Conservation (phyloP, 2,329 filamentous ascomycete genomes). For the Alternaria triticina region DNA sequence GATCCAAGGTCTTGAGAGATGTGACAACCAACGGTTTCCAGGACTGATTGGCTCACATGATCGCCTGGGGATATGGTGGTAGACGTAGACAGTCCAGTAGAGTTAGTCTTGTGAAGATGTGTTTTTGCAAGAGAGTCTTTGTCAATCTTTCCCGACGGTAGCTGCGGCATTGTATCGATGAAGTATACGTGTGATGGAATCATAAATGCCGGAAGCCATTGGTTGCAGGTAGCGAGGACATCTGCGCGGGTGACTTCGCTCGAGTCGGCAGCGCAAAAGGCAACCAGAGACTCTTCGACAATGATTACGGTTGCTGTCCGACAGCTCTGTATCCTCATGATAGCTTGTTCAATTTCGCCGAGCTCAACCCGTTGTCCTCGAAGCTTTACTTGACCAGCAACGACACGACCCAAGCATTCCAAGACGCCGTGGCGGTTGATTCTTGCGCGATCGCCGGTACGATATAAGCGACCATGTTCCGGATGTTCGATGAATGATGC, state of each 20-base stretch:
- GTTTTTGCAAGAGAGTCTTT: slow-evolving; percentile 66
- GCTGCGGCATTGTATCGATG: slow-evolving; percentile 69
- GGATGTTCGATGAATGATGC: slow-evolving; percentile 72
- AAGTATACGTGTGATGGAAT: slow-evolving; percentile 75
- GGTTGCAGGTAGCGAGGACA: slow-evolving; percentile 67
- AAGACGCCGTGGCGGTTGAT: slow-evolving; percentile 71
- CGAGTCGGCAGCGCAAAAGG: slow-evolving; percentile 70
- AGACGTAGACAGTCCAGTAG: slow-evolving; percentile 18
- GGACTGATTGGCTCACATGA: slow-evolving; percentile 39
- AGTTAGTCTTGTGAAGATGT: slow-evolving; percentile 51
- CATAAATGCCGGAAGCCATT: slow-evolving; percentile 86
- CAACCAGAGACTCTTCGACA: slow-evolving; percentile 71
- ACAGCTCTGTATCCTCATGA: slow-evolving; percentile 49
- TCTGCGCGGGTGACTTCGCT: slow-evolving; percentile 46
- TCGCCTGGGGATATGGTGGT: slow-evolving; percentile 12
- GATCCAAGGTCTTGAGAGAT: slow-evolving; percentile 49
- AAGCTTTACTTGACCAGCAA: slow-evolving; percentile 83
- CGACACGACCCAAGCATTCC: slow-evolving; percentile 83
- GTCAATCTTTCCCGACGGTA: slow-evolving; percentile 86
- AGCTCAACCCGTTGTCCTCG: slow-evolving; percentile 83
- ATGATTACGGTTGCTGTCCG: slow-evolving; percentile 72
- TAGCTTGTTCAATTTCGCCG: slow-evolving; percentile 60
- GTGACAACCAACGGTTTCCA: slow-evolving; percentile 50
- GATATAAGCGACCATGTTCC: slow-evolving; percentile 73
- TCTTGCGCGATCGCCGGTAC: slow-evolving; percentile 83